Percentiles rank a stretch among this genome's conserved stretches.
Evolutionary conservation across 2,329 filamentous ascomycete genomes (phyloP).

Genomic region (Sporothrix protearum): DNA sequence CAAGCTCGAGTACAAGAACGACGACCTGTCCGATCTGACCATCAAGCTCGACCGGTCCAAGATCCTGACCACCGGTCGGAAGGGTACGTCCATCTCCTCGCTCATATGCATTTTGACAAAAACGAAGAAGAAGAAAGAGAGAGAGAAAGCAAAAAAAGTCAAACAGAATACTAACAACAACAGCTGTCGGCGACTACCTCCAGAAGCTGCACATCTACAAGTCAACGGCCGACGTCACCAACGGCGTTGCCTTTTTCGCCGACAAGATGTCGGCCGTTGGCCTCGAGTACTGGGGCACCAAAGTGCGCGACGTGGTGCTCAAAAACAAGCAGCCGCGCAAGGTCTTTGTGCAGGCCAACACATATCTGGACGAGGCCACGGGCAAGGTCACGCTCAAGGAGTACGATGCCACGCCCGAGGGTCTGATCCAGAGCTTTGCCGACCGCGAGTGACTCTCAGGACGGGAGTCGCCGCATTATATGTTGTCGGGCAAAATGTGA

Average conservation of each 20-base stretch:
- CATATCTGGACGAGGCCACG: slow-evolving; percentile 62
- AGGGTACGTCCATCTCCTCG: slow-evolving; percentile 43
- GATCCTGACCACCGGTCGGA: slow-evolving; percentile 77
- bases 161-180: background rate
- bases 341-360: slow-evolving; percentile 94
- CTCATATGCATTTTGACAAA: background rate
- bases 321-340: slow-evolving; percentile 78
- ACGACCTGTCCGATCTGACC: slow-evolving; percentile 74
- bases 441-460: slow-evolving; percentile 47
- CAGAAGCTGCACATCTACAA: slow-evolving; percentile 94
- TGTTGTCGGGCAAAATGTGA: background rate
- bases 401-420: slow-evolving; percentile 76
- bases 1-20: slow-evolving; percentile 67
- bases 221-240: slow-evolving; percentile 76
- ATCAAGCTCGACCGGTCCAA: slow-evolving; percentile 82
- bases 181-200: slow-evolving; percentile 77
- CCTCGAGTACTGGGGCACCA: slow-evolving; percentile 75
- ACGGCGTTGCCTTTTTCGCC: slow-evolving; percentile 75
- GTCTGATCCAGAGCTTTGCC: slow-evolving; percentile 79
- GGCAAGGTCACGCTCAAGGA: slow-evolving; percentile 76
- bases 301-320: slow-evolving; percentile 71
- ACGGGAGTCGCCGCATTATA: background rate
- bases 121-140: no score
- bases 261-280: slow-evolving; percentile 74
- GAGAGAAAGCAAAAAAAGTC: no score